Evolutionary conservation across 129 eudicot species (phyloP), one percentile per base, ranked within the genome.

Genomic region (Centella asiatica): DNA sequence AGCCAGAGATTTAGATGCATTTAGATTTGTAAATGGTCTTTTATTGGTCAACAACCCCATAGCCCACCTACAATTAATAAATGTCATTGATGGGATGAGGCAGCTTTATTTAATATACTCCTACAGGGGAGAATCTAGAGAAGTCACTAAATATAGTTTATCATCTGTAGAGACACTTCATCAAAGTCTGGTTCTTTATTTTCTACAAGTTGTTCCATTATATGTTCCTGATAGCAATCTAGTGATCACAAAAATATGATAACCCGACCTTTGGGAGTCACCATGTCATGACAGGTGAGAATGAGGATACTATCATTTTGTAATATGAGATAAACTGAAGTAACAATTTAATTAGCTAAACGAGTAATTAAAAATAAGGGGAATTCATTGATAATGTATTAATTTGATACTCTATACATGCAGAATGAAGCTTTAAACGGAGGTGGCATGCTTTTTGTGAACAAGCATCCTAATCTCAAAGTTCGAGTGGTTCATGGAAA

Each of bases 401-500:
- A 18, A 11, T 31, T 29, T 5, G 27, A 4, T 52, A 14, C 14
- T 12, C 5, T 0, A 13, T 26, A n/a, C n/a, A 23, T 76, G 69
- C 63, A 89, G 97, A 90, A 90, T 64, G 97, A 90, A 72, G 86
- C 89, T 18, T 68, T 88, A 9, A 88, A 88, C 45, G 97, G 97
- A 71, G 97, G 97, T 7, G 97, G 97, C 29, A 77, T 86, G 2
- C 72, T 90, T 17, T 90, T 90, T 62, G 95, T 90, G 57, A 75
- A 86, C 70, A 90, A 90, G 69, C 95, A 83, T 67, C 95, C 86
- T 4, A 68, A 86, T 67, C 75, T 90, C 42, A 86, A 75, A 59
- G 97, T 90, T 28, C 72, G 97, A 65, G 95, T 90, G 10, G 97
- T 90, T 18, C 97, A 90, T 64, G 97, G 97, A 17, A 90, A 90